Base-by-base conservation (phyloP, 2,329 filamentous ascomycete species). In the Coleophoma eucalyptorum region DNA sequence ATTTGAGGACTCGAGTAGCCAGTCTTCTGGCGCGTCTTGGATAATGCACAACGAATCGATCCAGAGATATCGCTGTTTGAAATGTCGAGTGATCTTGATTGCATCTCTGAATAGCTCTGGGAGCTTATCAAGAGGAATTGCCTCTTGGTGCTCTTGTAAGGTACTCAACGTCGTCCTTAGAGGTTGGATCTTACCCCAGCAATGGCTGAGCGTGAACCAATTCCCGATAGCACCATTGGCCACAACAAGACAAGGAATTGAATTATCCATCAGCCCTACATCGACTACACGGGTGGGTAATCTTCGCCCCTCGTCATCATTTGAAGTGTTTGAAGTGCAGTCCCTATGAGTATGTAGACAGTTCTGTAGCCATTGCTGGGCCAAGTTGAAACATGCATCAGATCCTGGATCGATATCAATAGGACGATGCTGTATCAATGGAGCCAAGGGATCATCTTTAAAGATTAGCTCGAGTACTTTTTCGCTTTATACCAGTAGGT, bases 11-110 rank as follows among this genome's bases (percentile, higher is more conserved):
- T 57, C 57, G 21, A 34, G 3, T 31, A 35, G 33, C 55, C 55
- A 58, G 40, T 58, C 55, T 11, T 21, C n/a, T 3, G 31, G 13
- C 15, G 20, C 33, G 41, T 49, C 49, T 38, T 58, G 55, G 16
- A 58, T 46, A 11, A 59, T 58, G 44, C 56, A 53, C 35, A 59
- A 43, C 33, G 56, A 43, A 21, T 59, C 53, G 40, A 58, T 57
- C 57, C 57, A 53, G n/a, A 57, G 21, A 53, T 53, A 55, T n/a
- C 46, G 48, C 21, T 57, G 34, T 16, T 35, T 43, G 16, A 52
- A 43, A 43, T 31, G 32, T n/a, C 43, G 49, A 35, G 38, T 43
- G 12, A 58, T 43, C 5, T 12, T 20, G 5, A 55, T 42, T 13
- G 52, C 50, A 34, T 59, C 52, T 16, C 38, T 49, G 38, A 59